phyloP scores from a whole-genome alignment of 768 basidiomycete species.

The Psilocybe tampanensis region DNA sequence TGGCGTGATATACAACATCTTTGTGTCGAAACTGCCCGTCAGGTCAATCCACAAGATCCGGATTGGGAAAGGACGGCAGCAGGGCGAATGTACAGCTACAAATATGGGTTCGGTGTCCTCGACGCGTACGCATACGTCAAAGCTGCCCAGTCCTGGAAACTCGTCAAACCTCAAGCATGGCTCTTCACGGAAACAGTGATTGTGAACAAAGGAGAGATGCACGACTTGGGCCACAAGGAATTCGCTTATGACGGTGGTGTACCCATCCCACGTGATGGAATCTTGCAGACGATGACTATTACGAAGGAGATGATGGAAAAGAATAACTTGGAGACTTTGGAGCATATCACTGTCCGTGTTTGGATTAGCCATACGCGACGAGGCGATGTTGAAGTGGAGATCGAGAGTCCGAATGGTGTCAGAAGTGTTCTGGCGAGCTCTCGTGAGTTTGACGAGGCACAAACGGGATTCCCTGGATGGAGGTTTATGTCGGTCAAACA shows the following conservation, averaged over 20 bases:
- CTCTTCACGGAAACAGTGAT: slow-evolving; percentile 74
- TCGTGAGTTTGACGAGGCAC: slow-evolving; percentile 64
- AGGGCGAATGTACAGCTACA: slow-evolving; percentile 74
- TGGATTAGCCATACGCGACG: slow-evolving; percentile 86
- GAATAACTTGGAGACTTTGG: slow-evolving; percentile 83
- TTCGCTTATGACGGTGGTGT: slow-evolving; percentile 64
- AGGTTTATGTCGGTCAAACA: slow-evolving; percentile 97
- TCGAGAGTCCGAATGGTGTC: slow-evolving; percentile 83
- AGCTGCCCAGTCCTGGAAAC: slow-evolving; percentile 76
- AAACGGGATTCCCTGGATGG: slow-evolving; percentile 86
- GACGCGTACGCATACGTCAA: slow-evolving; percentile 82
- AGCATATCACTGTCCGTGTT: slow-evolving; percentile 90
- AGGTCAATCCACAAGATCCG: slow-evolving; percentile 85
- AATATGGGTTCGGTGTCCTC: slow-evolving; percentile 91
- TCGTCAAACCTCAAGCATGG: slow-evolving; percentile 95
- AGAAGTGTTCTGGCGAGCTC: slow-evolving; percentile 79
- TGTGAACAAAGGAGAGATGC: slow-evolving; percentile 59
- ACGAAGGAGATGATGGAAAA: slow-evolving; percentile 65
- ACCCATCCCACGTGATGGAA: slow-evolving; percentile 63
- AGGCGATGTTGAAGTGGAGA: slow-evolving; percentile 91
- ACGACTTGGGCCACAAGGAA: slow-evolving; percentile 33
- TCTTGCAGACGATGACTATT: slow-evolving; percentile 61
- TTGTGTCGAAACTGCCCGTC: slow-evolving; percentile 70
- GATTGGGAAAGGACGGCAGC: slow-evolving; percentile 87
- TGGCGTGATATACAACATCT: slow-evolving; percentile 97